Percentiles rank a stretch among this genome's conserved stretches.
phyloP scores from a whole-genome alignment of 257 asterid genomes.

The Primulina huaijiensis region DNA sequence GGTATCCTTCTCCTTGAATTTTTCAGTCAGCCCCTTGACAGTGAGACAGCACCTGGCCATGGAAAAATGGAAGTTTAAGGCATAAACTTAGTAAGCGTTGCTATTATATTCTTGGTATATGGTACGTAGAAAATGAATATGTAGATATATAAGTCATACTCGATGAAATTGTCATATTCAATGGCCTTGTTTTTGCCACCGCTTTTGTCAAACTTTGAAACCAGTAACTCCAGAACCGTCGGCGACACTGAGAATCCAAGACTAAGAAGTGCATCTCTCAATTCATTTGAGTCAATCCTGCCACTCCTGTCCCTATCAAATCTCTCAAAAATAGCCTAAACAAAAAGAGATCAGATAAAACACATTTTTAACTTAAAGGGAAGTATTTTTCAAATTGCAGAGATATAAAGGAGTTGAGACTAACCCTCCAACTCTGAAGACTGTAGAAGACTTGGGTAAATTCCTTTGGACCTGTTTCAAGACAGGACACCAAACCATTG shows the following conservation, averaged over 20 bases:
- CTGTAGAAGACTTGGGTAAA: conserved; percentile 76
- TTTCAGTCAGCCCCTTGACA: conserved; percentile 95
- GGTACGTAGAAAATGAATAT: background rate
- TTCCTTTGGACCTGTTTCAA: conserved; percentile 83
- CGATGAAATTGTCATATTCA: conserved; percentile 93
- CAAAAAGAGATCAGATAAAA: conserved; percentile 19
- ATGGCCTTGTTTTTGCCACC: conserved; percentile 82
- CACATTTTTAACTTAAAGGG: background rate
- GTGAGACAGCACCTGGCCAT: conserved; percentile 91
- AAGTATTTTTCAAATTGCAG: background rate
- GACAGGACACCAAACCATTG: conserved; percentile 21
- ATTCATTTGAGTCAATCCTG: conserved; percentile 69
- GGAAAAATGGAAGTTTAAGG: conserved; percentile 13
- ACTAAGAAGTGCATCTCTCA: conserved; percentile 84
- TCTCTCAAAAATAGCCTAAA: conserved; percentile 75
- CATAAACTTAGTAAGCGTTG: conserved; percentile 3
- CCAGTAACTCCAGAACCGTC: conserved; percentile 62
- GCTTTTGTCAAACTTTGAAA: conserved; percentile 82
- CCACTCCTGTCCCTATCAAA: conserved; percentile 89
- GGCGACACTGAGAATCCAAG: conserved; percentile 81
- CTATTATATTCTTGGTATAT: background rate
- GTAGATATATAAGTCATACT: conserved; percentile 48
- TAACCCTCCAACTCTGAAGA: conserved; percentile 96
- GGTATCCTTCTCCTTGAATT: conserved; percentile 91
- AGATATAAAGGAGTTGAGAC: conserved; percentile 29